Evolutionary conservation across 2,329 filamentous ascomycete genomes (phyloP).

Genomic region (Colletotrichum australisinense): DNA sequence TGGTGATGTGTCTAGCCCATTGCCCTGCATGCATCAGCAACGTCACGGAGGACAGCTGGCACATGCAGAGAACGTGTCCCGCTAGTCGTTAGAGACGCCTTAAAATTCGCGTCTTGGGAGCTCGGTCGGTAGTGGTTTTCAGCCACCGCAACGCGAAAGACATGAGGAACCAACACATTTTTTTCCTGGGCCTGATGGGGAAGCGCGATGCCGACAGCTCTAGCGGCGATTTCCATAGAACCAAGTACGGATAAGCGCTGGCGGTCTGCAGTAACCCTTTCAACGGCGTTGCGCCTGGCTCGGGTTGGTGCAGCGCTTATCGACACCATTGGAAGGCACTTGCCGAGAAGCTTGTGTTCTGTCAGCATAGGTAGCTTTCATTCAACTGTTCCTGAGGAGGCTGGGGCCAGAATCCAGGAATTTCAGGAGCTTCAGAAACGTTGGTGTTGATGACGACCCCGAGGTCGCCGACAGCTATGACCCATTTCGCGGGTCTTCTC

Average conservation of each 20-base stretch:
- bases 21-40: not conserved
- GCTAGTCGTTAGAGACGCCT: conserved; percentile 1
- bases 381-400: not conserved
- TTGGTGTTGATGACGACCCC: conserved; percentile 1
- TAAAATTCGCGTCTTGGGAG: not conserved
- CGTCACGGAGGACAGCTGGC: conserved; percentile 5
- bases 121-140: not conserved
- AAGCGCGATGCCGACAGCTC: not conserved
- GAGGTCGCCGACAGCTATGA: not conserved
- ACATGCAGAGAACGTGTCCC: not conserved
- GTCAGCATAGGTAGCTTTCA: not conserved
- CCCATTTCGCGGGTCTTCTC: not conserved
- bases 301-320: not conserved
- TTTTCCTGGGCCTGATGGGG: not conserved
- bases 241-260: not conserved
- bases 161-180: not conserved
- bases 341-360: conserved; percentile 5
- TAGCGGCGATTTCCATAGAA: conserved; percentile 18
- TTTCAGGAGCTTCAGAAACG: conserved; percentile 1
- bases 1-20: conserved; percentile 3
- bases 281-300: not conserved
- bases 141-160: conserved; percentile 13
- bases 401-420: conserved; percentile 2
- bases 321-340: conserved; percentile 12
- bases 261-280: not conserved